Percentiles rank a stretch among this genome's conserved stretches.
phyloP scores from a whole-genome alignment of 163 green algal species.

The Prototheca wickerhamii region DNA sequence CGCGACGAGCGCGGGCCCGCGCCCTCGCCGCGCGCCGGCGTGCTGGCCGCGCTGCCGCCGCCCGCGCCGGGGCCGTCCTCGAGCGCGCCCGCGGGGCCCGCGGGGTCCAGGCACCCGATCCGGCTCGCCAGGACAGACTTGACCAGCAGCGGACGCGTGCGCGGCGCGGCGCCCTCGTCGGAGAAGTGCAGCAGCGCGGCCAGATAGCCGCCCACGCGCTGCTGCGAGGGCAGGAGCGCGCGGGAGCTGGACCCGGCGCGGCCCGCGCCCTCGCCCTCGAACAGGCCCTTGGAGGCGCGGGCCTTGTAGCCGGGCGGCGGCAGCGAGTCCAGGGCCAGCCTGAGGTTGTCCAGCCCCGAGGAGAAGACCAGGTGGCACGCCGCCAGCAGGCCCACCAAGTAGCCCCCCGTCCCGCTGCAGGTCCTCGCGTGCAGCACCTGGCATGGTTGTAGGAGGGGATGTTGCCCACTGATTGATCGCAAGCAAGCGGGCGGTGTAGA shows the following conservation, averaged over 20 bases:
- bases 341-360: conserved; percentile 28
- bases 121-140: conserved; percentile 4
- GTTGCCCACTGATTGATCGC: background rate
- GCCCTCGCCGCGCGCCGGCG: too few species aligned
- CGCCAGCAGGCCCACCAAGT: conserved; percentile 42
- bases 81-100: background rate
- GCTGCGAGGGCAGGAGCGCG: conserved; percentile 29
- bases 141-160: conserved; percentile 14
- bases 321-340: conserved; percentile 27
- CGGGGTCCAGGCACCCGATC: background rate
- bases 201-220: conserved; percentile 39
- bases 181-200: conserved; percentile 24
- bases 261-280: background rate
- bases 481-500: background rate
- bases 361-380: conserved; percentile 53
- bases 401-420: conserved; percentile 31
- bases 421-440: conserved; percentile 51
- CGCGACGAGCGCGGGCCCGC: background rate
- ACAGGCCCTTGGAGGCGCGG: background rate
- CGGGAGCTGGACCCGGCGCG: background rate
- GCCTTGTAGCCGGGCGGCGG: conserved; percentile 9
- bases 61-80: too few species aligned
- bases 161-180: conserved; percentile 7
- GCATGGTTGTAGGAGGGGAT: background rate
- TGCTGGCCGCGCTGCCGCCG: too few species aligned